These are phyloP conservation scores for Colletotrichum scovillei DNA, from an alignment of 2,329 filamentous ascomycete species.

Conservation along the genomic window DNA sequence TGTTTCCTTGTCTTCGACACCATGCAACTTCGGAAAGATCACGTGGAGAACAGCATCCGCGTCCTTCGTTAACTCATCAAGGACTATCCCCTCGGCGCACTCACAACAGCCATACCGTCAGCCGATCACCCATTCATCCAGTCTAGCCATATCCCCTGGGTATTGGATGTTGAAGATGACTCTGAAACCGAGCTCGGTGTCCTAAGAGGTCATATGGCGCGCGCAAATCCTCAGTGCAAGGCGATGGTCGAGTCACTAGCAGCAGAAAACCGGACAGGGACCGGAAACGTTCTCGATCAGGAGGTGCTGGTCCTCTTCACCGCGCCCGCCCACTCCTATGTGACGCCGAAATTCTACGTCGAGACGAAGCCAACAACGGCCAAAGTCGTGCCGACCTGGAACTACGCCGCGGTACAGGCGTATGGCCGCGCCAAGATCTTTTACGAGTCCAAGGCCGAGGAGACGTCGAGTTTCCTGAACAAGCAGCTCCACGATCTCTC, in stretches of 20 bases:
- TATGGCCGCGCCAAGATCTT: constrained; percentile 69
- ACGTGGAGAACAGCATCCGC: constrained; percentile 62
- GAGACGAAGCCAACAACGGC: constrained; percentile 72
- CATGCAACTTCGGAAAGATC: constrained; percentile 69
- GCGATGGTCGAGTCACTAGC: constrained; percentile 63
- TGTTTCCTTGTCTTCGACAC: neutral
- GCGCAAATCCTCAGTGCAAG: constrained; percentile 72
- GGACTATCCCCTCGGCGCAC: constrained; percentile 69
- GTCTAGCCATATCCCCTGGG: constrained; percentile 69
- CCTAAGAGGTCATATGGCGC: constrained; percentile 72
- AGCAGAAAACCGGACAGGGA: constrained; percentile 15
- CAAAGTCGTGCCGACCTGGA: constrained; percentile 79
- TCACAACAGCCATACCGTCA: constrained; percentile 71
- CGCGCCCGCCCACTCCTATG: constrained; percentile 67
- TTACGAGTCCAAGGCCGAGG: constrained; percentile 57
- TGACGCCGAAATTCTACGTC: constrained; percentile 76
- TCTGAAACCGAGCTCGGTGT: constrained; percentile 52
- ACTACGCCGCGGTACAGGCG: constrained; percentile 73
- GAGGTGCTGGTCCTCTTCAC: constrained; percentile 75
- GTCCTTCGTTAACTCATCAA: constrained; percentile 67
- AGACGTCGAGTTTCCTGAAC: constrained; percentile 59
- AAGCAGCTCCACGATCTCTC: constrained; percentile 66
- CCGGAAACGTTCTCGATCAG: constrained; percentile 49
- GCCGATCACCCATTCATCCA: constrained; percentile 62
- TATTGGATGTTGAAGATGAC: constrained; percentile 63